Evolutionary conservation across 106 monocot species (phyloP).

Genomic region (Narthecium ossifragum): DNA sequence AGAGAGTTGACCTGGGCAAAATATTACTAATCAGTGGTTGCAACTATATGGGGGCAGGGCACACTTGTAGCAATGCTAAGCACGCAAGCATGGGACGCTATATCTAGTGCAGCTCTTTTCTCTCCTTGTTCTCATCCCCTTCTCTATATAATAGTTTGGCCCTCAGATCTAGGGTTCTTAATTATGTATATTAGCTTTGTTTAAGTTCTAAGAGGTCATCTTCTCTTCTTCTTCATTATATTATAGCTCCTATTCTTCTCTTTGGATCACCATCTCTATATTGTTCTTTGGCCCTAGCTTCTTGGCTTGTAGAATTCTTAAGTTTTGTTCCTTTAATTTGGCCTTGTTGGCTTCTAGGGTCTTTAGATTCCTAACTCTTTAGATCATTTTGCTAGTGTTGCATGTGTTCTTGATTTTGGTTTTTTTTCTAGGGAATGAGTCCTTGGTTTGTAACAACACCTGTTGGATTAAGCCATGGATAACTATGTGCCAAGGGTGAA

Average conservation of each 20-base stretch:
- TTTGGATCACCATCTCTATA: not conserved
- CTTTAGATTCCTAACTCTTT: too few species aligned
- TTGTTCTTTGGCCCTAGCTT: not conserved
- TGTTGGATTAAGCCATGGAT: conserved; percentile 18
- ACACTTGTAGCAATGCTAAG: too few species aligned
- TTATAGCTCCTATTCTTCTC: not conserved
- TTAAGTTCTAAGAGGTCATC: too few species aligned
- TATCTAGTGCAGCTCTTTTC: conserved; percentile 2
- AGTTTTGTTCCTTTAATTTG: not conserved
- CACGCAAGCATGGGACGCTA: too few species aligned
- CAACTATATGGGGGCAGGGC: too few species aligned
- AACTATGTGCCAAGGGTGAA: conserved; percentile 18
- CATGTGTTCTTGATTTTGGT: too few species aligned
- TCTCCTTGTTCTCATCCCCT: not conserved
- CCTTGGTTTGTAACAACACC: not conserved
- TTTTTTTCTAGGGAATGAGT: too few species aligned
- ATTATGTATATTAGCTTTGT: too few species aligned
- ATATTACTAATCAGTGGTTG: too few species aligned
- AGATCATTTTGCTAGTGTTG: not conserved
- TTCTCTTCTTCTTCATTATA: conserved; percentile 1
- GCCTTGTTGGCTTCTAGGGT: not conserved
- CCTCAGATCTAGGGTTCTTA: too few species aligned
- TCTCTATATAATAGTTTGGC: too few species aligned
- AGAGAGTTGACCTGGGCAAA: too few species aligned
- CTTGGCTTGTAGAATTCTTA: not conserved